Conservation (phyloP, 352 stramenopile species). For the Thraustochytrium sp. region DNA sequence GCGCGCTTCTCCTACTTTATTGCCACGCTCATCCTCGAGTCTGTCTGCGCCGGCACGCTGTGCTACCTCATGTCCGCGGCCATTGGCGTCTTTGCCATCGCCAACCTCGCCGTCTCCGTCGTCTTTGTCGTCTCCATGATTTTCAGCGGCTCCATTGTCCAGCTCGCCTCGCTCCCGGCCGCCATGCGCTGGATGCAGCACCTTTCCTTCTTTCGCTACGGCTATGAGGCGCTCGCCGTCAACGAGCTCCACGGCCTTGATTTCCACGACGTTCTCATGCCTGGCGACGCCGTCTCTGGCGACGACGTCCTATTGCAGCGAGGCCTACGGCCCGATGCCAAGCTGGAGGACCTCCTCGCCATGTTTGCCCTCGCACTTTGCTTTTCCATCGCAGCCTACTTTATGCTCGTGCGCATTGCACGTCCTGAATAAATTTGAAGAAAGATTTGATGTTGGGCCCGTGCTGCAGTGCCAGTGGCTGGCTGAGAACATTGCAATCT, state of each 20-base stretch:
- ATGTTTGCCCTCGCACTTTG: not conserved
- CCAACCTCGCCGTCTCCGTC: constrained; percentile 66
- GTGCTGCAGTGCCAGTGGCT: too few relatives aligned
- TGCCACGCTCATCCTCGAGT: constrained; percentile 68
- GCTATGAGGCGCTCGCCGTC: constrained; percentile 58
- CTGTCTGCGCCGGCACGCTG: constrained; percentile 65
- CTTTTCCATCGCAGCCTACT: not conserved
- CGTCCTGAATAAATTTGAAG: not conserved
- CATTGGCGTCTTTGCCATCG: constrained; percentile 60
- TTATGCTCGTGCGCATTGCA: not conserved
- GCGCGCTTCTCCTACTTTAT: constrained; percentile 65
- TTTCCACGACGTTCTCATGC: not conserved
- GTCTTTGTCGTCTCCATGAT: constrained; percentile 70
- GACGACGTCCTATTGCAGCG: not conserved
- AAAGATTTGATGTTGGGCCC: too few relatives aligned
- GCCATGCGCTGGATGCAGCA: constrained; percentile 66
- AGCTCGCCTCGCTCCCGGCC: constrained; percentile 67
- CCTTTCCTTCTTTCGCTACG: constrained; percentile 74
- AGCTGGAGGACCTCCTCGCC: not conserved
- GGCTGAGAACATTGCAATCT: too few relatives aligned
- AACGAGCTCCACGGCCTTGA: not conserved
- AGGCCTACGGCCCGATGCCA: not conserved
- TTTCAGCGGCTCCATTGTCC: constrained; percentile 76
- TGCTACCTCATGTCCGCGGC: constrained; percentile 67
- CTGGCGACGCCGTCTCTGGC: not conserved